Conservation (phyloP, 179 eudicot species). For the Sideroxylon spinosum region DNA sequence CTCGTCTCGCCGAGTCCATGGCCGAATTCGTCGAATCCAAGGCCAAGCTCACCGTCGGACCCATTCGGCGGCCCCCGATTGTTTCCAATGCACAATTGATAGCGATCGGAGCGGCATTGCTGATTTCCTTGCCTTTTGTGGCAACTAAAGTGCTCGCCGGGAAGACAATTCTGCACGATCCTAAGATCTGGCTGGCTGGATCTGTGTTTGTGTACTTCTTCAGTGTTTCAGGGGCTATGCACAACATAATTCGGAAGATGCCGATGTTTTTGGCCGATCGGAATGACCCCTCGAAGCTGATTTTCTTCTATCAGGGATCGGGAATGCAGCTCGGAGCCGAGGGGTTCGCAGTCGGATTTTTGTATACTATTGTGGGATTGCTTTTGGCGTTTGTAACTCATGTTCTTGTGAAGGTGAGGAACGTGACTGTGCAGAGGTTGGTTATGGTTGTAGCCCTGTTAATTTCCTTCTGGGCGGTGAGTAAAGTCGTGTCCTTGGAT, state of each 20-base stretch:
- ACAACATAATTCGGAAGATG: slow-evolving; percentile 77
- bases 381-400: slow-evolving; percentile 68
- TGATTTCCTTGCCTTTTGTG: slow-evolving; percentile 46
- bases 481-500: slow-evolving; percentile 69
- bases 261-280: slow-evolving; percentile 78
- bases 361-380: slow-evolving; percentile 82
- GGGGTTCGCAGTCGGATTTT: slow-evolving; percentile 75
- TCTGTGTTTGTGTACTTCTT: slow-evolving; percentile 74
- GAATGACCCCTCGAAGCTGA: slow-evolving; percentile 57
- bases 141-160: slow-evolving; percentile 52
- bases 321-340: slow-evolving; percentile 98
- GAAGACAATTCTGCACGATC: slow-evolving; percentile 58
- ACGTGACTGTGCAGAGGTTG: slow-evolving; percentile 47
- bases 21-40: slow-evolving; percentile 54
- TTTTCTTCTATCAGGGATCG: slow-evolving; percentile 80
- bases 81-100: slow-evolving; percentile 47
- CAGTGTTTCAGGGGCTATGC: slow-evolving; percentile 94
- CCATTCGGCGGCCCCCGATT: slow-evolving; percentile 53
- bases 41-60: slow-evolving; percentile 43
- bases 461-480: slow-evolving; percentile 82
- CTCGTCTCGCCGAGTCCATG: slow-evolving; percentile 63
- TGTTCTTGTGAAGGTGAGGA: slow-evolving; percentile 56
- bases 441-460: slow-evolving; percentile 57
- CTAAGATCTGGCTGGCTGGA: slow-evolving; percentile 54
- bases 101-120: slow-evolving; percentile 18